Base-by-base conservation (phyloP, 768 basidiomycete species). In the Paxillus involutus region DNA sequence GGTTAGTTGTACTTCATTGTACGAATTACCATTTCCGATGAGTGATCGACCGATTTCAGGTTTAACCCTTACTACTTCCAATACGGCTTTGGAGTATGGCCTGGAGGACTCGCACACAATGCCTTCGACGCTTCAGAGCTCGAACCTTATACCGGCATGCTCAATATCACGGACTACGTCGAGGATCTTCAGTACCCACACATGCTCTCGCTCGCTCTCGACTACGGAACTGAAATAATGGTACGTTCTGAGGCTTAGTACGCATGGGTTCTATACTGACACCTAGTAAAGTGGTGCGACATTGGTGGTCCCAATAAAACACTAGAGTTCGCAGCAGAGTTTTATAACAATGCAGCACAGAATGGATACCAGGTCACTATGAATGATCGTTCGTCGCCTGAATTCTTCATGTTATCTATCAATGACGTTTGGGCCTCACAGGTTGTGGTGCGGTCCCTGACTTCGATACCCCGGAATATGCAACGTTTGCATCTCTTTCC, bases 391-490 rank as follows among this genome's bases (percentile, higher is more conserved):
- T 39, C 32, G 71, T 73, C 7, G 16, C 6, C 5, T 16, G 0
- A 14, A 10, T 40, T 4, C 11, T n/a, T 21, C 6, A 17, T 26
- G 26, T 16, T 32, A 33, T 26, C 12, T 32, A 7, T 40, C 12
- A 16, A 46, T 51, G 14, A 66, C n/a, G 1, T 21, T 47, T 11
- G 21, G 1, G 2, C 45, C 1, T 26, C 7, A 26, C 46, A 81
- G 79, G 79, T 8, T 81, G 81, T 53, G 77, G 76, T 24, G 72
- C 73, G 9, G 73, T 76, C 0, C 78, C 80, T 1, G 80, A 83
- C 52, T 82, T 81, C 53, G 77, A 78, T 52, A 82, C 82, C 0
- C 81, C 83, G 0, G 83, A 84, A 57, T 83, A 82, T 51, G 70
- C 73, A 1, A 67, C 69, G 1, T 83, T 80, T 39, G 75, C 74